Percentiles rank a stretch among this genome's conserved stretches.
Conservation (phyloP, 768 basidiomycete genomes). For the Serpula lacrymans region DNA sequence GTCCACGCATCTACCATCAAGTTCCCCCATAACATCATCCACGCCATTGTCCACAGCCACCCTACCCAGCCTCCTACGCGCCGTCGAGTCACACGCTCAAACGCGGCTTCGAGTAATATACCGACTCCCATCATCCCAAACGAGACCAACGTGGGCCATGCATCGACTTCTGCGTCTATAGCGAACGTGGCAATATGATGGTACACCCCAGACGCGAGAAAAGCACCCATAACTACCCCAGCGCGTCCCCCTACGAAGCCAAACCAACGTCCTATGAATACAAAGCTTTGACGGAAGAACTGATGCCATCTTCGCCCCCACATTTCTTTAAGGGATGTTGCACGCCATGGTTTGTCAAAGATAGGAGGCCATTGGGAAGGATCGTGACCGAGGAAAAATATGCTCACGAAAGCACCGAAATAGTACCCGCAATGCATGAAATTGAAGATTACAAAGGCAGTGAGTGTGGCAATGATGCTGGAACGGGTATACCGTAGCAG, state of each 20-base stretch:
- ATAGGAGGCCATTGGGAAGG: conserved; percentile 31
- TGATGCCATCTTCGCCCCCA: conserved; percentile 40
- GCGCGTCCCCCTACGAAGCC: conserved; percentile 41
- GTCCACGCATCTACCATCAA: conserved; percentile 20
- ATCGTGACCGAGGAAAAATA: conserved; percentile 26
- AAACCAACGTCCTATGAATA: conserved; percentile 22
- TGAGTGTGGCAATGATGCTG: conserved; percentile 37
- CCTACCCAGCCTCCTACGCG: conserved; percentile 28
- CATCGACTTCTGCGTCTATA: conserved; percentile 44
- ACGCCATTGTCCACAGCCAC: conserved; percentile 32
- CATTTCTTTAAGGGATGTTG: conserved; percentile 35
- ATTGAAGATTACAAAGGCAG: conserved; percentile 43
- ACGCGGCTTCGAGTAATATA: conserved; percentile 41
- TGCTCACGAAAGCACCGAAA: conserved; percentile 16
- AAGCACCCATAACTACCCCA: conserved; percentile 52
- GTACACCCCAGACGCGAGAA: conserved; percentile 52
- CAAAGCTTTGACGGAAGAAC: conserved; percentile 27
- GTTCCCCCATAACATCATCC: conserved; percentile 21
- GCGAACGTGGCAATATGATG: conserved; percentile 53
- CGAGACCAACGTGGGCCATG: conserved; percentile 39
- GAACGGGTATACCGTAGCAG: conserved; percentile 32
- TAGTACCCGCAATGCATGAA: conserved; percentile 37
- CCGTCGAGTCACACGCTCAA: conserved; percentile 17
- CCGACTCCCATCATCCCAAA: conserved; percentile 57
- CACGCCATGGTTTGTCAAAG: conserved; percentile 29